Evolutionary conservation across 768 basidiomycete genomes (phyloP).

Genomic region (Podaxis mareebaensis): DNA sequence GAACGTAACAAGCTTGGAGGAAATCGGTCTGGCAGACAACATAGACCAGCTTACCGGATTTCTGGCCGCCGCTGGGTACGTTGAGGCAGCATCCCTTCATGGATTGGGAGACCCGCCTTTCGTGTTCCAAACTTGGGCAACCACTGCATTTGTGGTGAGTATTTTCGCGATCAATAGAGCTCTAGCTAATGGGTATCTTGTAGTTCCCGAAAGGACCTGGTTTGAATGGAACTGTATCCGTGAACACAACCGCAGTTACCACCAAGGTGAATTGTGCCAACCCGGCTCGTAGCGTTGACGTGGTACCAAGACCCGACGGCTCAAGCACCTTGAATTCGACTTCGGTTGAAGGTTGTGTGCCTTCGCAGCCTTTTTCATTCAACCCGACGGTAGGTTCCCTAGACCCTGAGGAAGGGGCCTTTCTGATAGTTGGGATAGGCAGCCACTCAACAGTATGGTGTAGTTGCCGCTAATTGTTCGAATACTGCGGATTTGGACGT

Average conservation of each 20-base stretch:
- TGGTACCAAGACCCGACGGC: constrained; percentile 11
- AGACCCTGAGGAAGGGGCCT: no score
- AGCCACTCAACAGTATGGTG: constrained; percentile 51
- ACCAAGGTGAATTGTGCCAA: constrained; percentile 49
- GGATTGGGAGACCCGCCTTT: constrained; percentile 60
- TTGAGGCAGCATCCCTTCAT: constrained; percentile 45
- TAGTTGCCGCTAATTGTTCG: constrained; percentile 36
- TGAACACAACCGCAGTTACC: constrained; percentile 53
- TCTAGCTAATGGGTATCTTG: neutral
- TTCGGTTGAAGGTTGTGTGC: constrained; percentile 50
- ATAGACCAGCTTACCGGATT: constrained; percentile 50
- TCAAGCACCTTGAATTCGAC: constrained; percentile 39
- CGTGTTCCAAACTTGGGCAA: constrained; percentile 51
- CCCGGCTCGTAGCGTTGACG: constrained; percentile 30
- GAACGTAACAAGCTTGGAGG: constrained; percentile 40
- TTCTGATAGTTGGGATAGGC: constrained; percentile 23
- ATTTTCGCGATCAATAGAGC: neutral
- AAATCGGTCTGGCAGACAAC: constrained; percentile 46
- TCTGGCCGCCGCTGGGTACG: constrained; percentile 59
- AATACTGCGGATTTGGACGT: constrained; percentile 27
- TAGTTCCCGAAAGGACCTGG: constrained; percentile 44
- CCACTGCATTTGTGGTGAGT: constrained; percentile 50
- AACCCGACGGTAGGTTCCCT: constrained; percentile 31
- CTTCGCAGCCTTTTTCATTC: constrained; percentile 33
- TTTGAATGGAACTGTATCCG: constrained; percentile 53